Evolutionary conservation across 176 grass and related monocot species (phyloP), one percentile per base, ranked within the genome.

Genomic region (Phragmites australis): DNA sequence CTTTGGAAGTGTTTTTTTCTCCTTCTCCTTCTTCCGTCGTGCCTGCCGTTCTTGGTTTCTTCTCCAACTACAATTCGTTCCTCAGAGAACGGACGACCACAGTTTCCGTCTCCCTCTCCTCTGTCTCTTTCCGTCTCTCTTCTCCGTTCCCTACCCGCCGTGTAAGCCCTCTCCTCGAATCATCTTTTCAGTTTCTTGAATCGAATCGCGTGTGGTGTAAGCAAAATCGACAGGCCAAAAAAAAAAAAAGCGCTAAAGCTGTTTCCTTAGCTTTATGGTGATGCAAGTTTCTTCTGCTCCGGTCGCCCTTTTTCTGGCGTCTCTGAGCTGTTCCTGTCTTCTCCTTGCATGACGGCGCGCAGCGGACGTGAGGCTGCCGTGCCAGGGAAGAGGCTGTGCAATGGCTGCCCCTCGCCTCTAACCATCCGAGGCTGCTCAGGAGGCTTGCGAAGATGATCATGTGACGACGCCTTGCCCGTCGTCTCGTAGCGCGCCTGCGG

Each of bases 361-460:
- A 55, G 72, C 69, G 63, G 82, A 9, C 70, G 45, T 80, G 82
- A 81, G 82, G 54, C 57, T 81, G 64, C 82, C 48, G 82, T 70
- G 71, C 53, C 71, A 69, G 9, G 47, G 45, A 57, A 62, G 80
- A 22, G 78, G 50, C 40, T 17, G 32, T 11, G 77, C 77, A 80
- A 85, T 89, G 87, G 54, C 52, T 6, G 55, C 18, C 49, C 70
- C 54, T 55, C 64, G 39, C 55, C 11, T 61, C 64, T 89, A 78
- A 85, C 78, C 72, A 69, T 57, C 57, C 72, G 29, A 82, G 78
- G 66, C 57, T 86, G 84, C n/a, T 79, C 44, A 80, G 87, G 75
- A 83, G 70, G 84, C 70, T 90, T 75, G 60, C 75, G 13, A 83
- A 83, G 83, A 87, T 68, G 88, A 79, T 90, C 83, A 83, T 62